Evolutionary conservation across 306 rosid species (phyloP).

Genomic region (Fagus crenata): DNA sequence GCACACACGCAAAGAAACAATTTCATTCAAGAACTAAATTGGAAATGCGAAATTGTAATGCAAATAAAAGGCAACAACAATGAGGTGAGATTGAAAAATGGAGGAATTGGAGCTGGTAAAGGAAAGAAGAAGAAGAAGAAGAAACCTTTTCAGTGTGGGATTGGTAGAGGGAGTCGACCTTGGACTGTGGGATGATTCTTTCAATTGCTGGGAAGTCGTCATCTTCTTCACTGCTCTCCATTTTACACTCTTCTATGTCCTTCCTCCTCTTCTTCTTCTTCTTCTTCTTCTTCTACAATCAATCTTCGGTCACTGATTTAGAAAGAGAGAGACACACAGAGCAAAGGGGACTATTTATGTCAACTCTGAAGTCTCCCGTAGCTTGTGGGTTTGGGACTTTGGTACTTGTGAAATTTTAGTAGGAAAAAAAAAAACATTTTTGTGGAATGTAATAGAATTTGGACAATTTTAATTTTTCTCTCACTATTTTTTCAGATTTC

Average conservation of each 20-base stretch:
- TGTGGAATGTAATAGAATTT: too few relatives aligned
- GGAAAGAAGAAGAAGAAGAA: conserved; percentile 12
- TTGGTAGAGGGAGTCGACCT: conserved; percentile 86
- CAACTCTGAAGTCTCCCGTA: not conserved
- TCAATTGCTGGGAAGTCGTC: conserved; percentile 91
- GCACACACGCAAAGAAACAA: not conserved
- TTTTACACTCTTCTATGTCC: conserved; percentile 8
- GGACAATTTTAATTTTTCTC: too few relatives aligned
- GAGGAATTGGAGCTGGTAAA: not conserved
- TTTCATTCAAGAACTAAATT: not conserved
- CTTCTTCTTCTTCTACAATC: not conserved
- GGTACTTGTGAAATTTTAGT: not conserved
- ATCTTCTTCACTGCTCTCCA: conserved; percentile 99
- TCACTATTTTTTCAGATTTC: too few relatives aligned
- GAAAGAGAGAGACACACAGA: not conserved
- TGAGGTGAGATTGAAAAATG: not conserved
- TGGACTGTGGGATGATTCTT: conserved; percentile 83
- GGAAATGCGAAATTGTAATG: not conserved
- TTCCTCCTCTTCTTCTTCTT: conserved; percentile 1
- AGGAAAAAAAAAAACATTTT: too few relatives aligned
- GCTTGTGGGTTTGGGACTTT: not conserved
- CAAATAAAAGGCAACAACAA: not conserved
- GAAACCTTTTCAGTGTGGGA: conserved; percentile 89
- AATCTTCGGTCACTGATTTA: not conserved
- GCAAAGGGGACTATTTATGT: not conserved